Conservation (phyloP, 306 rosid genomes). For the Prunus salicina region DNA sequence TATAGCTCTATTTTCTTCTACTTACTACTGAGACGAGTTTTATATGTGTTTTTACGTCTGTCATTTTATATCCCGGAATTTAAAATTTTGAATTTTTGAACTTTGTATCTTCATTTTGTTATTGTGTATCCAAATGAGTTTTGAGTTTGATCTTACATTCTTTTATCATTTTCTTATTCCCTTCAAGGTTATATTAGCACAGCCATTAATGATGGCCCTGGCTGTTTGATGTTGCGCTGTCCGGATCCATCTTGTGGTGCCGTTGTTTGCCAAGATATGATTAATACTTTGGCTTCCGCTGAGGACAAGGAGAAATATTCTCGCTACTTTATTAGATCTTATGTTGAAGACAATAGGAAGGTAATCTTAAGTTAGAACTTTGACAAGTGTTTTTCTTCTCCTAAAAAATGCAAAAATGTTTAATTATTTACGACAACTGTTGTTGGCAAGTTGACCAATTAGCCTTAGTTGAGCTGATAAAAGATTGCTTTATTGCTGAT, state of each 20-base stretch:
- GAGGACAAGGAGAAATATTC: constrained; percentile 70
- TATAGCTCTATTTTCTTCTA: not conserved
- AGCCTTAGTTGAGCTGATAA: not conserved
- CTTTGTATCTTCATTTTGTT: not conserved
- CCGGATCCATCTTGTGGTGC: constrained; percentile 90
- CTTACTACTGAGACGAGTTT: not conserved
- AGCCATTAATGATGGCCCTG: constrained; percentile 88
- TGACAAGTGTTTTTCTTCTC: not conserved
- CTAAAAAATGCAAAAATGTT: not conserved
- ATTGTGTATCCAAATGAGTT: not conserved
- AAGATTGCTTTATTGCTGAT: not conserved
- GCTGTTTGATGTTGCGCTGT: constrained; percentile 86
- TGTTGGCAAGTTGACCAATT: not conserved
- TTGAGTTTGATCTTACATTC: not conserved
- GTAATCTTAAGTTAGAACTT: constrained; percentile 28
- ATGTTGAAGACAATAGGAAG: constrained; percentile 90
- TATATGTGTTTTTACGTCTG: not conserved
- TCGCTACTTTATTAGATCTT: constrained; percentile 82
- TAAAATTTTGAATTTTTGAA: not conserved
- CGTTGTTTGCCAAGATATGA: constrained; percentile 83
- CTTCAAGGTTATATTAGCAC: constrained; percentile 68
- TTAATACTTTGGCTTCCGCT: constrained; percentile 42
- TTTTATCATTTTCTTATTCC: not conserved
- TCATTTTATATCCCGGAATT: not conserved
- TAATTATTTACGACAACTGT: not conserved